Evolutionary conservation across 2,329 filamentous ascomycete genomes (phyloP), one percentile per base, ranked within the genome.

Genomic region (Phoma sp.): DNA sequence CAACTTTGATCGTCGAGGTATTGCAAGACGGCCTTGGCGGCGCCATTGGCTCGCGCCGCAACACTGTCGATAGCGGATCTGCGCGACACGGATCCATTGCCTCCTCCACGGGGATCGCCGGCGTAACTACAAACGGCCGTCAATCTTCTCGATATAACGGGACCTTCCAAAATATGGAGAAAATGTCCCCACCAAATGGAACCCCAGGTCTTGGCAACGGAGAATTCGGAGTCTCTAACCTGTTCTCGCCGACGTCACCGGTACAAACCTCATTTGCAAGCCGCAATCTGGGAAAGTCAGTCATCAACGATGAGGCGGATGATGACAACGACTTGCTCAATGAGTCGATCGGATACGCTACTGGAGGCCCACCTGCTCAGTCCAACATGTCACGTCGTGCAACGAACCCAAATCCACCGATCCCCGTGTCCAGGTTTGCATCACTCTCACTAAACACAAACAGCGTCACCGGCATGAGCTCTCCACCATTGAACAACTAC

Each of bases 291-390:
- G 87, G 89, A 62, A 92, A 91, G 74, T 84, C 86, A 2, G 78
- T 92, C 43, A 92, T 92, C 73, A 85, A 89, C 64, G 85, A 88
- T 66, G 82, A 83, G 14, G 85, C 84, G 23, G 86, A 89, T 59
- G 89, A 92, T 42, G 89, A 91, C 68, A 90, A 89, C 2, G 85
- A 82, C 28, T 79, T 92, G n/a, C 79, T 92, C 38, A 88, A 88
- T 53, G 87, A 92, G 48, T 86, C 89, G 0, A 81, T 90, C 36
- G 87, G 84, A 7, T 92, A 87, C 68, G 91, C 90, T 9, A 88
- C 93, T 66, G 91, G 87, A 65, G 88, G 87, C 9, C 76, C 78
- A 32, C 68, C 75, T 39, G 65, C 64, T 2, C 79, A 84, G 48
- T 76, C 78, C 34, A 75, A 73, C 43, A 77, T 82, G 55, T 80